A percentile compares a stretch with the other conserved stretches of the same genome.
phyloP scores from a whole-genome alignment of 1,284 basidiomycete genomes.

The Rugosomyces carneus region DNA sequence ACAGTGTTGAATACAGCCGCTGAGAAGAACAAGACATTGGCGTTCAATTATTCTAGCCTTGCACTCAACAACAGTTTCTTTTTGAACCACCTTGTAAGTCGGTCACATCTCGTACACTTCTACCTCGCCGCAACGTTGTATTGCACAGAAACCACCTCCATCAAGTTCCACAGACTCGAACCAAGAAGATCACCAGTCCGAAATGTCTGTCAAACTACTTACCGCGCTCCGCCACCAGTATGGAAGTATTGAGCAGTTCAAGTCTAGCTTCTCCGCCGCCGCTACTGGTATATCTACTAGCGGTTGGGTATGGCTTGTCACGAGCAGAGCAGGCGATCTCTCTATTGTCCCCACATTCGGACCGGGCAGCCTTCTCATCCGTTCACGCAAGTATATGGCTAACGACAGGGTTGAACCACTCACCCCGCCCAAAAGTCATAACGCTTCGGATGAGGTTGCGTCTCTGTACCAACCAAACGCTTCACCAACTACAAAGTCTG shows the following conservation, averaged over 20 bases:
- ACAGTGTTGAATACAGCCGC: constrained; percentile 69
- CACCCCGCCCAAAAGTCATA: constrained; percentile 1
- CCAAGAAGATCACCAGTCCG: constrained; percentile 35
- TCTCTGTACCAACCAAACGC: constrained; percentile 10
- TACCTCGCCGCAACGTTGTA: not conserved
- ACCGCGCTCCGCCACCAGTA: constrained; percentile 46
- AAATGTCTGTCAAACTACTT: constrained; percentile 34
- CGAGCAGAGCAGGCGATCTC: constrained; percentile 57
- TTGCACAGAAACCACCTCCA: constrained; percentile 46
- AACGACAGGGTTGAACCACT: constrained; percentile 19
- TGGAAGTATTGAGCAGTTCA: constrained; percentile 63
- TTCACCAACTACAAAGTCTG: constrained; percentile 21
- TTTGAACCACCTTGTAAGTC: constrained; percentile 75
- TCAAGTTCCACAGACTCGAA: constrained; percentile 17
- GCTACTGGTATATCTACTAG: constrained; percentile 74
- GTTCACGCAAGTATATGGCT: constrained; percentile 44
- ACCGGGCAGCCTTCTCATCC: constrained; percentile 83
- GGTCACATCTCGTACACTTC: constrained; percentile 1
- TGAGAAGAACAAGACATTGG: constrained; percentile 58
- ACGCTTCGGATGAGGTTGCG: constrained; percentile 4
- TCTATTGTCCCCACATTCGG: constrained; percentile 85
- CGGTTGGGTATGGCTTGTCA: constrained; percentile 88
- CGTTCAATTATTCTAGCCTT: constrained; percentile 89
- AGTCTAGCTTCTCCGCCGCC: constrained; percentile 73
- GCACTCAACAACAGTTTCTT: constrained; percentile 97